Evolutionary conservation across 176 grass and related monocot species (phyloP).

Genomic region (Triticum turgidum): DNA sequence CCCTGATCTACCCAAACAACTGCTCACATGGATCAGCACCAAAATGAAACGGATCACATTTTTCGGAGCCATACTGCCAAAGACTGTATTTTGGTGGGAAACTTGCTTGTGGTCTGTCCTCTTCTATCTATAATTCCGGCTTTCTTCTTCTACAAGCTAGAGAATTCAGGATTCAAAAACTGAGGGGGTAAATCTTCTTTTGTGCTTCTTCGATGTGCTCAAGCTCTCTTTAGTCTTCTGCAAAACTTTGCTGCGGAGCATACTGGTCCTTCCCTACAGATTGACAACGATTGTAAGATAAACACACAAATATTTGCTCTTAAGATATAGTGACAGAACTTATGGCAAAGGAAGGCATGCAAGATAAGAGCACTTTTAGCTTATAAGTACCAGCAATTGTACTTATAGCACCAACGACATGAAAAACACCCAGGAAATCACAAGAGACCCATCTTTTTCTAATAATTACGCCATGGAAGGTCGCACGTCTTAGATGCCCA

Average conservation of each 20-base stretch:
- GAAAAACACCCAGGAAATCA: background rate
- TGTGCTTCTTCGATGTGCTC: constrained; percentile 13
- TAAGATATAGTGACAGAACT: background rate
- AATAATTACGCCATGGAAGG: background rate
- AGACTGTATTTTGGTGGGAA: background rate
- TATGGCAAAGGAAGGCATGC: background rate
- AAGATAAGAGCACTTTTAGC: constrained; percentile 11
- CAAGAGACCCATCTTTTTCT: background rate
- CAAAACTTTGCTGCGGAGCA: constrained; percentile 32
- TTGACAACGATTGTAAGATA: background rate
- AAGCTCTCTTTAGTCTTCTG: constrained; percentile 30
- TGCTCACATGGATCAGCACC: constrained; percentile 56
- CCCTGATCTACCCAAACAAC: constrained; percentile 60
- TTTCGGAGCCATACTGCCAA: constrained; percentile 58
- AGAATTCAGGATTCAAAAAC: constrained; percentile 33
- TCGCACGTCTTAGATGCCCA: background rate
- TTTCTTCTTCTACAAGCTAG: constrained; percentile 33
- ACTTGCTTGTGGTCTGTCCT: background rate
- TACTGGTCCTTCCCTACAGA: constrained; percentile 44
- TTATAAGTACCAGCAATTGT: background rate
- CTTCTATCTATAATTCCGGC: constrained; percentile 11
- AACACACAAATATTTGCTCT: constrained; percentile 13
- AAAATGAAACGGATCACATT: constrained; percentile 53
- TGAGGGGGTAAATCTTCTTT: constrained; percentile 13
- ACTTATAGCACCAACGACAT: no score